A percentile compares a stretch with the other conserved stretches of the same genome.
These are phyloP conservation scores for Penicillium cinerascens DNA, from an alignment of 495 filamentous ascomycete species.

Conservation along the genomic window DNA sequence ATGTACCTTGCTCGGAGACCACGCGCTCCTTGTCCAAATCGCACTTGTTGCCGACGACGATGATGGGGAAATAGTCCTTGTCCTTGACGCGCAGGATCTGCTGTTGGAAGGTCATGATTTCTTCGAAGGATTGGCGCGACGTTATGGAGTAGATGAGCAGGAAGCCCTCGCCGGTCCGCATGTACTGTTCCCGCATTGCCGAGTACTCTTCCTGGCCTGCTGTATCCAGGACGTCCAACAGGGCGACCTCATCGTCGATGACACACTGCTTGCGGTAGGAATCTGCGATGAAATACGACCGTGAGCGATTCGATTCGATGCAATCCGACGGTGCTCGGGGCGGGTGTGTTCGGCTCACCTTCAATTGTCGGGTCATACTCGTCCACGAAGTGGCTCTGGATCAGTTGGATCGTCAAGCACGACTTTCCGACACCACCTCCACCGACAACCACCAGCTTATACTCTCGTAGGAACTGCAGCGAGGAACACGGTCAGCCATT, in stretches of 20 bases:
- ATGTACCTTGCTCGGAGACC: slow-evolving; percentile 84
- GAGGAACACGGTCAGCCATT: slow-evolving; percentile 13
- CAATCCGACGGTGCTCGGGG: slow-evolving; percentile 2
- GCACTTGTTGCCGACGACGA: slow-evolving; percentile 99
- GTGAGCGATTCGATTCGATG: slow-evolving; percentile 15
- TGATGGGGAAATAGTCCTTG: slow-evolving; percentile 99
- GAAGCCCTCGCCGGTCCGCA: slow-evolving; percentile 98
- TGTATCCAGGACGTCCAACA: slow-evolving; percentile 96
- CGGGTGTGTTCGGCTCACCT: slow-evolving; percentile 56
- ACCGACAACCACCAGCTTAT: slow-evolving; percentile 97
- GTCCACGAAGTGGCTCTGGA: slow-evolving; percentile 98
- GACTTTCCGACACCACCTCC: slow-evolving; percentile 99
- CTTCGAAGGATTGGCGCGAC: slow-evolving; percentile 93
- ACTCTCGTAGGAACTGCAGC: slow-evolving; percentile 87
- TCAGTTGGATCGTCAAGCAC: slow-evolving; percentile 98
- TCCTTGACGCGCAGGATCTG: slow-evolving; percentile 98
- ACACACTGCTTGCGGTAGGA: slow-evolving; percentile 99
- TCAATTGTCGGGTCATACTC: slow-evolving; percentile 99
- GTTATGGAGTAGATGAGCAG: slow-evolving; percentile 97
- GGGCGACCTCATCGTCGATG: slow-evolving; percentile 95
- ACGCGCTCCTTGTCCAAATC: slow-evolving; percentile 90
- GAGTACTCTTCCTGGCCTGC: slow-evolving; percentile 99
- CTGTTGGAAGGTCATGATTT: slow-evolving; percentile 97
- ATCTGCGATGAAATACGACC: slow-evolving; percentile 51
- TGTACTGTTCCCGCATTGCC: slow-evolving; percentile 99